phyloP scores from a whole-genome alignment of 2,329 filamentous ascomycete species.

The Helotiales sp. region DNA sequence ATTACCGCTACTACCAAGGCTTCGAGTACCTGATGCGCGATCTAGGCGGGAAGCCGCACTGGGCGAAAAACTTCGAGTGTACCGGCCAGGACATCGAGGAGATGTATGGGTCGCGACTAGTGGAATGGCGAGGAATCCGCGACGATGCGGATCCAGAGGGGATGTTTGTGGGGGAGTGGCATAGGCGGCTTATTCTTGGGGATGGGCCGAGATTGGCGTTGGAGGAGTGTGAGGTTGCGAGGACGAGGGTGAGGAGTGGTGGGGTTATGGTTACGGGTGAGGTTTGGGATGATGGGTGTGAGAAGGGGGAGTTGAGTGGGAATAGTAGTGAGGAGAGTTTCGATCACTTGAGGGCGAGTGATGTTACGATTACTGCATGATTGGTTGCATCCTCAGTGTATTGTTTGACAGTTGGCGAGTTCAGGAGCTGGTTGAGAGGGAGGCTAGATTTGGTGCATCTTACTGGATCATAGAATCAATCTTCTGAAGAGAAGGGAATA shows the following conservation, averaged over 20 bases:
- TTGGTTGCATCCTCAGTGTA: neutral
- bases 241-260: slow-evolving; percentile 34
- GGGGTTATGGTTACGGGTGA: slow-evolving; percentile 35
- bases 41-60: slow-evolving; percentile 81
- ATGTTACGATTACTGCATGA: slow-evolving; percentile 26
- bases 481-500: neutral
- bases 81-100: slow-evolving; percentile 63
- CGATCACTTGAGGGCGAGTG: slow-evolving; percentile 38
- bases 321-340: slow-evolving; percentile 39
- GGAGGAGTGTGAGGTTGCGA: slow-evolving; percentile 39
- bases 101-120: slow-evolving; percentile 72
- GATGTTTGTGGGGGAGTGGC: slow-evolving; percentile 92
- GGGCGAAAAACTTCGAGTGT: slow-evolving; percentile 87
- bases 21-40: slow-evolving; percentile 93
- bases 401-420: neutral
- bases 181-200: slow-evolving; percentile 69
- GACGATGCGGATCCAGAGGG: slow-evolving; percentile 77
- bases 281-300: slow-evolving; percentile 18
- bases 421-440: neutral
- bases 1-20: slow-evolving; percentile 79
- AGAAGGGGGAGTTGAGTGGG: slow-evolving; percentile 20
- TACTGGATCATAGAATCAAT: neutral
- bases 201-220: slow-evolving; percentile 35
- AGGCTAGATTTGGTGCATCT: neutral
- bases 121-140: slow-evolving; percentile 70